These are phyloP conservation scores for Mesembryanthemum crystallinum DNA, from an alignment of 148 eudicot species.

Conservation along the genomic window DNA sequence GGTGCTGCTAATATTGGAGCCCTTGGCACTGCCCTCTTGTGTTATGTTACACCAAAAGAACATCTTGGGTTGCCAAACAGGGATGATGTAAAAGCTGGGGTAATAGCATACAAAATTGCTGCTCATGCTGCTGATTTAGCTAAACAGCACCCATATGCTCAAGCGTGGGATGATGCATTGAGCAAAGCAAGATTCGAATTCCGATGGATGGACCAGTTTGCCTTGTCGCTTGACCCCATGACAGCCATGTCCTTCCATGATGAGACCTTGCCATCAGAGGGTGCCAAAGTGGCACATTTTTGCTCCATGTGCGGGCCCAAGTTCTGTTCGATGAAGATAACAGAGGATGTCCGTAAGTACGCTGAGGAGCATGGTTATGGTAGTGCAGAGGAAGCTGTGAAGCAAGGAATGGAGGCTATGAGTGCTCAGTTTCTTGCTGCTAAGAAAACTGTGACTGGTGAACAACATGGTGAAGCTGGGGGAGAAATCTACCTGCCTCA, in stretches of 20 bases:
- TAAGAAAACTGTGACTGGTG: slow-evolving; percentile 91
- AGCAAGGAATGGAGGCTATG: slow-evolving; percentile 92
- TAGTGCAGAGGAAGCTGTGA: slow-evolving; percentile 83
- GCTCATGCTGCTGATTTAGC: slow-evolving; percentile 99
- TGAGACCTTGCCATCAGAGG: slow-evolving; percentile 89
- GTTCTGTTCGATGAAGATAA: slow-evolving; percentile 98
- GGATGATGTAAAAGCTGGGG: slow-evolving; percentile 95
- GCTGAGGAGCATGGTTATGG: slow-evolving; percentile 99
- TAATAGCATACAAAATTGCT: slow-evolving; percentile 91
- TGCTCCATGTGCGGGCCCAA: slow-evolving; percentile 99
- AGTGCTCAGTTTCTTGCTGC: slow-evolving; percentile 91
- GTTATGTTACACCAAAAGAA: slow-evolving; percentile 98
- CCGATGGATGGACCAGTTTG: slow-evolving; percentile 98
- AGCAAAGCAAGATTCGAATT: slow-evolving; percentile 98
- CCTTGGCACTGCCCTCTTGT: slow-evolving; percentile 91
- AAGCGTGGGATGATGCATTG: slow-evolving; percentile 91
- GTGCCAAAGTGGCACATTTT: slow-evolving; percentile 97
- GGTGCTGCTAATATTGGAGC: slow-evolving; percentile 99
- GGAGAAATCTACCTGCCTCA: slow-evolving; percentile 98
- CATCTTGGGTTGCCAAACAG: slow-evolving; percentile 95
- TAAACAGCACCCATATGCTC: slow-evolving; percentile 82
- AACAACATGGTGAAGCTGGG: slow-evolving; percentile 94
- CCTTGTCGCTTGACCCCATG: slow-evolving; percentile 88
- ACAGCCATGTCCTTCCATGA: slow-evolving; percentile 98
- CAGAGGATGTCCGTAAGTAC: slow-evolving; percentile 91